phyloP scores from a whole-genome alignment of 2,329 filamentous ascomycete species.

The Fusarium pseudoanthophilum region DNA sequence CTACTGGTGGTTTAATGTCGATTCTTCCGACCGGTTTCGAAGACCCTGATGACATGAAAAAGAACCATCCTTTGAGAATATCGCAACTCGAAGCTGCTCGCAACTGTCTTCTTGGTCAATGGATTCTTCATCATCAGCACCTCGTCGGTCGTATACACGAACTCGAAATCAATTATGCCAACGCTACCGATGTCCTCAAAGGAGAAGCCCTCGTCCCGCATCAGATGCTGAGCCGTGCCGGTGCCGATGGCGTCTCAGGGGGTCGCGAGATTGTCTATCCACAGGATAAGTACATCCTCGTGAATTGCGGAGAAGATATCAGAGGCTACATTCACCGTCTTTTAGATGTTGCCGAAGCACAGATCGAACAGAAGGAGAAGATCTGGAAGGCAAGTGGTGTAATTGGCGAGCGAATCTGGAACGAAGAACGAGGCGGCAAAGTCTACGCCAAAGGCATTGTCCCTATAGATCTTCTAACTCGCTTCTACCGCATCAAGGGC shows the following conservation, averaged over 20 bases:
- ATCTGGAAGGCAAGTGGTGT: conserved; percentile 53
- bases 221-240: conserved; percentile 63
- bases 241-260: conserved; percentile 60
- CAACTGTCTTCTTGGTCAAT: conserved; percentile 66
- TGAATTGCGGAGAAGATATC: conserved; percentile 64
- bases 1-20: conserved; percentile 65
- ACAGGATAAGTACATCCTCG: conserved; percentile 66
- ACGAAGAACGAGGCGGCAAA: conserved; percentile 42
- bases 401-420: conserved; percentile 54
- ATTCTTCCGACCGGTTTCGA: conserved; percentile 59
- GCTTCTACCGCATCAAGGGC: conserved; percentile 63
- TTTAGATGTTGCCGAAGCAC: conserved; percentile 59
- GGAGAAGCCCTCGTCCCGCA: conserved; percentile 61
- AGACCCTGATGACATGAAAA: conserved; percentile 41
- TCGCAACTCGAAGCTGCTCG: conserved; percentile 57
- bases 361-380: conserved; percentile 50
- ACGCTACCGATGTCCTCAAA: conserved; percentile 60
- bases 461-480: conserved; percentile 59
- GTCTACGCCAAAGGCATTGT: conserved; percentile 58
- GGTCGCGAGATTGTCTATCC: conserved; percentile 64
- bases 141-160: conserved; percentile 66
- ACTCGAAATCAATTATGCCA: conserved; percentile 64
- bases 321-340: conserved; percentile 57
- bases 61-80: conserved; percentile 25
- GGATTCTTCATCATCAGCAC: conserved; percentile 64